Percentiles rank a stretch among this genome's conserved stretches.
Evolutionary conservation across 2,329 filamentous ascomycete genomes (phyloP).

Genomic region (Bipolaris cookei): DNA sequence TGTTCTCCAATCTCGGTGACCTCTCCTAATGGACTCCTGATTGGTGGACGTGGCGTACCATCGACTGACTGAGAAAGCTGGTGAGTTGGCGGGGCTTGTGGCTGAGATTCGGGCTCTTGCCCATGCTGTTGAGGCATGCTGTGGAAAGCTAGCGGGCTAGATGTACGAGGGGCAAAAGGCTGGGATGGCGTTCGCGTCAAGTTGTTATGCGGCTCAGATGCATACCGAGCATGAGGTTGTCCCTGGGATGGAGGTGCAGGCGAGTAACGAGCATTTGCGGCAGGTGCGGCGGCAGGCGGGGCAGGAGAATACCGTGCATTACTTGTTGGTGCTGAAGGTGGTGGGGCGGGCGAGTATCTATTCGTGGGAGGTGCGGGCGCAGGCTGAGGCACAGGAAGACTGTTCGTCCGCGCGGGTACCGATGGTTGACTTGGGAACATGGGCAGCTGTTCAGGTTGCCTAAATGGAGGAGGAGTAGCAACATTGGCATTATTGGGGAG

Average conservation of each 20-base stretch:
- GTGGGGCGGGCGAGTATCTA: slow-evolving; percentile 43
- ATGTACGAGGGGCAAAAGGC: slow-evolving; percentile 67
- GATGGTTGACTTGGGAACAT: slow-evolving; percentile 45
- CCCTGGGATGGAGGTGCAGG: slow-evolving; percentile 45
- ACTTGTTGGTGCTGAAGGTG: slow-evolving; percentile 38
- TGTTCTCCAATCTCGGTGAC: slow-evolving; percentile 46
- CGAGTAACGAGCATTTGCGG: slow-evolving; percentile 51
- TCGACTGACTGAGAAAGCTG: slow-evolving; percentile 40
- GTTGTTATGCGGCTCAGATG: slow-evolving; percentile 43
- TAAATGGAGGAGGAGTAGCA: slow-evolving; percentile 37
- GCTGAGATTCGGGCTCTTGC: slow-evolving; percentile 17
- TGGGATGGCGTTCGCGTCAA: slow-evolving; percentile 51
- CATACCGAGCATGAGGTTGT: slow-evolving; percentile 47
- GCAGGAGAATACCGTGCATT: slow-evolving; percentile 48
- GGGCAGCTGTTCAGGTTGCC: slow-evolving; percentile 52
- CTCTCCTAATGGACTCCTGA: slow-evolving; percentile 41
- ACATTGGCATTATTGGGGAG: slow-evolving; percentile 36
- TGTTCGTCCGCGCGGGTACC: slow-evolving; percentile 40
- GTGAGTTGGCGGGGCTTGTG: slow-evolving; percentile 26
- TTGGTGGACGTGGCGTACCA: slow-evolving; percentile 31
- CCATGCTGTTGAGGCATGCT: slow-evolving; percentile 43
- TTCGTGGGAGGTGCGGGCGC: slow-evolving; percentile 32
- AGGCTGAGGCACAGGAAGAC: slow-evolving; percentile 41
- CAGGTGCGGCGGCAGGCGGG: slow-evolving; percentile 41
- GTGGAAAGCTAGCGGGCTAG: slow-evolving; percentile 67